Conservation (phyloP, 768 basidiomycete species). For the Mycena olivaceomarginata region DNA sequence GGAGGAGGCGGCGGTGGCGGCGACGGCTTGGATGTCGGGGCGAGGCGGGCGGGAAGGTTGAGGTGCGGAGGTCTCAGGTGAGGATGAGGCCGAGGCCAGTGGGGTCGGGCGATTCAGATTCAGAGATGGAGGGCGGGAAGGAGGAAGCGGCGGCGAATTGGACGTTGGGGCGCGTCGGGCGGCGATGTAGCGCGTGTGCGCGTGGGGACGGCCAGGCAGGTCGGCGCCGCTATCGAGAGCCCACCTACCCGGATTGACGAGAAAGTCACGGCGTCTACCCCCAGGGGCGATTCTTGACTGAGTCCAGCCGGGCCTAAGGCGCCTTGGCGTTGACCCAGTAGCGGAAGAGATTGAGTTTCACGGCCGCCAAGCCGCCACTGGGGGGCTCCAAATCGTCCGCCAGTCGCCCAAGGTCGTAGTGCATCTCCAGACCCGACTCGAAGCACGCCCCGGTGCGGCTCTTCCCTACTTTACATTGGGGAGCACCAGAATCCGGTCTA, state of each 20-base stretch:
- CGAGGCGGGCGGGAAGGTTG: constrained; percentile 13
- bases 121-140: background rate
- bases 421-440: constrained; percentile 67
- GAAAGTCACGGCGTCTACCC: constrained; percentile 16
- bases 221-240: constrained; percentile 13
- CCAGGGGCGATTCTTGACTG: constrained; percentile 30
- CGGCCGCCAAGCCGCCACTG: constrained; percentile 43
- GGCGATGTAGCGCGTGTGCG: constrained; percentile 29
- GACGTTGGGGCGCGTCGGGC: constrained; percentile 35
- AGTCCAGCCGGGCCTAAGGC: constrained; percentile 61
- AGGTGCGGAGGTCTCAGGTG: background rate
- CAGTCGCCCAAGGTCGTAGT: constrained; percentile 64
- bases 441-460: constrained; percentile 73
- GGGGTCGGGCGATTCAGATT: constrained; percentile 40
- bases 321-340: constrained; percentile 57
- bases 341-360: constrained; percentile 60
- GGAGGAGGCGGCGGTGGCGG: too few relatives aligned
- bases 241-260: constrained; percentile 23
- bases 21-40: background rate
- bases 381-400: constrained; percentile 27
- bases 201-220: constrained; percentile 22
- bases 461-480: constrained; percentile 71
- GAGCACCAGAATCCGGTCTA: constrained; percentile 76
- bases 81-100: constrained; percentile 51
- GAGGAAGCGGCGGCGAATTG: constrained; percentile 16